These are phyloP conservation scores for Acrocalymma vagum DNA, from an alignment of 2,329 filamentous ascomycete species.

Conservation along the genomic window DNA sequence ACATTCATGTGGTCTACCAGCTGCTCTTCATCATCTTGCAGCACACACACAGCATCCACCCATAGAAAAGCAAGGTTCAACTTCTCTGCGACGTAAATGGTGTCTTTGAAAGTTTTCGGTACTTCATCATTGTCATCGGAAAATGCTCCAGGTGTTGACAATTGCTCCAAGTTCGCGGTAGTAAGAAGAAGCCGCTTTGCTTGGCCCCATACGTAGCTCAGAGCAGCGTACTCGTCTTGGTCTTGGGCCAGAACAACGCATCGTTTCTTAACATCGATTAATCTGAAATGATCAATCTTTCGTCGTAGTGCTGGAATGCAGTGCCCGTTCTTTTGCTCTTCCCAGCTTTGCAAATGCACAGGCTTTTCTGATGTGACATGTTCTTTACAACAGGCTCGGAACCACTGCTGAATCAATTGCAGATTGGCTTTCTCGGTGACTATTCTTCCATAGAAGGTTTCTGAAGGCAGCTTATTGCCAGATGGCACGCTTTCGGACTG, in stretches of 20 bases:
- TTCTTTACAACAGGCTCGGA: no score
- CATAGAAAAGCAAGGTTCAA: constrained; percentile 17
- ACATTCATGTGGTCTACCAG: constrained; percentile 2
- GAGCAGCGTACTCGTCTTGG: constrained; percentile 4
- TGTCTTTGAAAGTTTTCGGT: constrained; percentile 12
- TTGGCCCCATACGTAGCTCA: constrained; percentile 12
- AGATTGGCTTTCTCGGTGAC: no score
- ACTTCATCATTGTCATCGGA: constrained; percentile 2
- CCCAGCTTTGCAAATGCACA: no score
- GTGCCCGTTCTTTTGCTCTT: no score
- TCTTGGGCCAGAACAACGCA: background rate
- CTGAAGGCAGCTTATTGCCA: no score
- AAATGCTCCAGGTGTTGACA: constrained; percentile 6
- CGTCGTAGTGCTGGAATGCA: no score
- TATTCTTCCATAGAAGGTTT: no score
- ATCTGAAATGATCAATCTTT: background rate
- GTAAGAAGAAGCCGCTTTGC: constrained; percentile 5
- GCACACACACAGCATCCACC: constrained; percentile 21
- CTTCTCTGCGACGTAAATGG: constrained; percentile 2
- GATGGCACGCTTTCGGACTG: no score
- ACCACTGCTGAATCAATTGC: background rate
- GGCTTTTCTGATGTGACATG: no score
- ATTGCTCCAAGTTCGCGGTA: background rate
- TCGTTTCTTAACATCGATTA: constrained; percentile 1
- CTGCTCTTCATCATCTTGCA: constrained; percentile 13